Base-by-base conservation (phyloP, 2,329 filamentous ascomycete genomes). In the Ophiostoma sp. region DNA sequence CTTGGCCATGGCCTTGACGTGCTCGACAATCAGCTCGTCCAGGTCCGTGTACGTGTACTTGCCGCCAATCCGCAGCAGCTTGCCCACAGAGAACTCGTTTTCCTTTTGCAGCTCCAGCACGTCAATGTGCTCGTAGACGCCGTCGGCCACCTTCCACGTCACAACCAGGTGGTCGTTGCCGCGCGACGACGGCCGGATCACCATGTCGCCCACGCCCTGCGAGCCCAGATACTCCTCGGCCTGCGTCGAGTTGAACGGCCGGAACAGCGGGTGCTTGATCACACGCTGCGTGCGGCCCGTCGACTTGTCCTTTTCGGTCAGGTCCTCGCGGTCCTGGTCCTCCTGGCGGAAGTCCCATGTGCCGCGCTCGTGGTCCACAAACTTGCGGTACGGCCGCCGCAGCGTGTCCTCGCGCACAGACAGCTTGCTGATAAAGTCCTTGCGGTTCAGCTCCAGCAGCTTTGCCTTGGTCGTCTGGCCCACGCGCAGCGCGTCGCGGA, bases 241-340 rank as follows among this genome's bases (percentile, higher is more conserved):
- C 80, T 98, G 93, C 2, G 89, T 88, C 39, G 93, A 87, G 80
- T 96, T 97, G 85, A 96, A 98, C 0, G 93, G 90, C 75, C 90
- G 91, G 86, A 98, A 99, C 20, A 98, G 87, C 35, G 95, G 94
- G 78, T 99, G 95, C 79, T 99, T 99, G 83, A 99, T 95, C 72
- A 99, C 95, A 78, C 95, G 89, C 79, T 96, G 93, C 2, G 92
- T 90, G 67, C 95, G 92, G 17, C 92, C 93, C 23, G 92, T 92
- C 13, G 87, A 87, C 77, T 92, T 91, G 77, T 95, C 93, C 81
- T 94, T 96, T 79, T 96, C 93, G 70, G 90, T 88, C 73, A 95
- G 83, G 71, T 92, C 89, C 70, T 96, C 93, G 77, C 88, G 90
- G 77, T 98, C 95, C 65, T 89, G 86, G 23, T 87, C 85, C 79